phyloP scores from a whole-genome alignment of 768 basidiomycete species.

The Boletus reticuloceps region DNA sequence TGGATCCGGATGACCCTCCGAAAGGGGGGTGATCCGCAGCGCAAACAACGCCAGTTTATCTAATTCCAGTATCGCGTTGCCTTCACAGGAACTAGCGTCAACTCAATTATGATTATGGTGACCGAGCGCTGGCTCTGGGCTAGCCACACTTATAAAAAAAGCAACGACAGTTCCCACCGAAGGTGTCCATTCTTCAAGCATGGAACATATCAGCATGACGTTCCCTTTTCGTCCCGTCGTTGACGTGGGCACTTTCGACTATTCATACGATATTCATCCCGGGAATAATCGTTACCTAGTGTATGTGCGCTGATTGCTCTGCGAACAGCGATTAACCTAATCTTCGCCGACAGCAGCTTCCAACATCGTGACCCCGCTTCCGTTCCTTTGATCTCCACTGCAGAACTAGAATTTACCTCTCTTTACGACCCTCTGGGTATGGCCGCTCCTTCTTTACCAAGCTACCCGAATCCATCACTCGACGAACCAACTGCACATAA shows the following conservation, averaged over 20 bases:
- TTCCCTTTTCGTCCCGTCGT: not conserved
- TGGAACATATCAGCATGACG: not conserved
- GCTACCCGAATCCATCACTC: not conserved
- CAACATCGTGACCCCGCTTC: not conserved
- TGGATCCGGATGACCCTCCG: not conserved
- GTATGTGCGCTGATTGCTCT: constrained; percentile 2
- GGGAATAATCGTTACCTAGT: not conserved
- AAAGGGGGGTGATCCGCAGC: not conserved
- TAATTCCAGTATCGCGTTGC: not conserved
- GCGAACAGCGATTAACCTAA: not conserved
- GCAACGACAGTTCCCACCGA: not conserved
- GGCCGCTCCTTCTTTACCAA: not conserved
- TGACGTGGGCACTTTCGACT: not conserved
- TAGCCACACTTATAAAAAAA: not conserved
- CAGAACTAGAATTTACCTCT: not conserved
- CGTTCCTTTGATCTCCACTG: not conserved
- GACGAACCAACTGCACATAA: not conserved
- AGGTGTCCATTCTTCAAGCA: not conserved
- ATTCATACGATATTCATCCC: not conserved
- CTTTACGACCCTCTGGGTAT: not conserved
- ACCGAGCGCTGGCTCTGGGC: not conserved
- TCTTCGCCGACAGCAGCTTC: not conserved
- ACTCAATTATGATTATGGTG: not conserved
- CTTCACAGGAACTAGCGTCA: not conserved
- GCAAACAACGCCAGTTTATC: not conserved